Evolutionary conservation across 1,284 basidiomycete genomes (phyloP).

Genomic region (Tylopilus orsonianus): DNA sequence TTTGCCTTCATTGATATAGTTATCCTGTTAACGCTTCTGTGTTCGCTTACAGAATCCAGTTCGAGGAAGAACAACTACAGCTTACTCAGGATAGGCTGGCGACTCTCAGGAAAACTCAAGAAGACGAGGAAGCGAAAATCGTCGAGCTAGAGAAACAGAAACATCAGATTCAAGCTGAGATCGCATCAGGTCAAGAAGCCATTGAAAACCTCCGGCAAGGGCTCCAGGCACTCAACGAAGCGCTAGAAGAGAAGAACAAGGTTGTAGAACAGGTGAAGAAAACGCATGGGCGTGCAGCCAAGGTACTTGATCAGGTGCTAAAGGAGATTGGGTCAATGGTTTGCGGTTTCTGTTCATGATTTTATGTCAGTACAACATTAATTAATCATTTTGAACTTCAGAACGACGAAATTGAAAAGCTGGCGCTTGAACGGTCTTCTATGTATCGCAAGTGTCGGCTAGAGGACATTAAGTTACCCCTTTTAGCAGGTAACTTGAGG

Average conservation of each 20-base stretch:
- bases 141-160: conserved; percentile 59
- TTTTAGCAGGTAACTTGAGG: conserved; percentile 74
- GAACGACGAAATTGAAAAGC: conserved; percentile 94
- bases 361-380: no score
- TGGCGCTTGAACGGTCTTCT: conserved; percentile 81
- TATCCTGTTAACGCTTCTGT: conserved; percentile 6
- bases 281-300: conserved; percentile 66
- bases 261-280: conserved; percentile 78
- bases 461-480: conserved; percentile 88
- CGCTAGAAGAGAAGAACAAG: conserved; percentile 67
- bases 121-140: conserved; percentile 59
- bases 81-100: conserved; percentile 63
- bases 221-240: conserved; percentile 61
- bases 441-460: conserved; percentile 92
- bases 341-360: conserved; percentile 7
- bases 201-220: conserved; percentile 62
- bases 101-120: conserved; percentile 54
- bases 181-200: conserved; percentile 59
- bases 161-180: conserved; percentile 58
- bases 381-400: conserved; percentile 29
- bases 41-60: conserved; percentile 57
- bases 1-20: neutral
- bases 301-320: conserved; percentile 79
- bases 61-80: conserved; percentile 74
- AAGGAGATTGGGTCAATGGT: conserved; percentile 89